These are phyloP conservation scores for Eucommia ulmoides DNA, from an alignment of 257 asterid species.

Conservation along the genomic window DNA sequence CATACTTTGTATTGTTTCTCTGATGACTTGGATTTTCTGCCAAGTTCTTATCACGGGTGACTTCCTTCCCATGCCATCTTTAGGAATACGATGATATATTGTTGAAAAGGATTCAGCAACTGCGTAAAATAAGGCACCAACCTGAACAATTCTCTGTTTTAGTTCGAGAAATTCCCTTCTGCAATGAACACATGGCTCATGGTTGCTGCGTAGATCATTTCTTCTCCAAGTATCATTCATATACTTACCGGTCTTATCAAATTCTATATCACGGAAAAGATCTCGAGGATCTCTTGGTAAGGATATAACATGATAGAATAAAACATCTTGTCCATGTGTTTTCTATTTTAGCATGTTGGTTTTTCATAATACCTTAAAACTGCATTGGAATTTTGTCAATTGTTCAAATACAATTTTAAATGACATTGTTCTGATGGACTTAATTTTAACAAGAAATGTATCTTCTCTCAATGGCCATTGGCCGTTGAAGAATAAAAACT, in stretches of 20 bases:
- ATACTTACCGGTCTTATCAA: constrained; percentile 61
- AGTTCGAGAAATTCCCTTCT: constrained; percentile 85
- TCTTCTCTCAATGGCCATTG: too few species aligned
- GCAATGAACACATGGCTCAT: constrained; percentile 63
- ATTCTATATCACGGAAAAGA: constrained; percentile 70
- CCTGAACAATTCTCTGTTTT: constrained; percentile 88
- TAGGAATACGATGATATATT: constrained; percentile 72
- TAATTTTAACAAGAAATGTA: too few species aligned
- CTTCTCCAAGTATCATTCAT: constrained; percentile 65
- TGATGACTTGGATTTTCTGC: neutral
- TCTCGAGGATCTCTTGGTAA: constrained; percentile 56
- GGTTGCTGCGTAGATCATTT: constrained; percentile 76
- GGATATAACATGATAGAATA: constrained; percentile 9
- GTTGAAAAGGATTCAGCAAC: constrained; percentile 55
- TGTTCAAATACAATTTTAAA: too few species aligned
- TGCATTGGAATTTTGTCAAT: too few species aligned
- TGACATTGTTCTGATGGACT: too few species aligned
- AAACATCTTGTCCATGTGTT: too few species aligned
- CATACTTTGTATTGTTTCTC: neutral
- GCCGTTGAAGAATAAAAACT: too few species aligned
- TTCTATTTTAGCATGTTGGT: neutral
- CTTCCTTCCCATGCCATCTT: constrained; percentile 8
- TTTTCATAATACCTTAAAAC: neutral
- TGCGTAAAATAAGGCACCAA: constrained; percentile 53
- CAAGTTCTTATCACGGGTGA: constrained; percentile 6